These are phyloP conservation scores for Mycena indigotica DNA, from an alignment of 768 basidiomycete species.

Conservation along the genomic window DNA sequence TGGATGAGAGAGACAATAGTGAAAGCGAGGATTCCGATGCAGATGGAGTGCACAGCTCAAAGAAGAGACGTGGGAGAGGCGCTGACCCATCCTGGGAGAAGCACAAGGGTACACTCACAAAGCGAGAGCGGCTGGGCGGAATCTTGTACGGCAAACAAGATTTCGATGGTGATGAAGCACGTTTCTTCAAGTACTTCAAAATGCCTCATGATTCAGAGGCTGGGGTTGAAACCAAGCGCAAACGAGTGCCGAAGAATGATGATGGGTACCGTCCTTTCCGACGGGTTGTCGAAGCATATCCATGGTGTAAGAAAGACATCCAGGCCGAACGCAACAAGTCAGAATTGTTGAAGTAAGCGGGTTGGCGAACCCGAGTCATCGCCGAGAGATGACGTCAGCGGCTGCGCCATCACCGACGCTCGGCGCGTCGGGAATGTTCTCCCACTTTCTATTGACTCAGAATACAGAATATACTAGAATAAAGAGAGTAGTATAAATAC, in stretches of 20 bases:
- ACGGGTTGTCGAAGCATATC: neutral
- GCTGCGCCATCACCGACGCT: too few species aligned
- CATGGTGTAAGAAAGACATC: too few species aligned
- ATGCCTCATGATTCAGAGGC: neutral
- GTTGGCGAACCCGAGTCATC: too few species aligned
- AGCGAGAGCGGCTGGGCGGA: neutral
- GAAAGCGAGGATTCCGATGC: neutral
- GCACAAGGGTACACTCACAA: neutral
- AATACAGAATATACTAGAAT: too few species aligned
- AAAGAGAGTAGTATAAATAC: too few species aligned
- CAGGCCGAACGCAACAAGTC: too few species aligned
- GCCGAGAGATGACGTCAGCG: too few species aligned
- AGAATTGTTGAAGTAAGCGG: too few species aligned
- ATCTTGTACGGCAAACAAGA: neutral
- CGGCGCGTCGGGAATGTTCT: too few species aligned
- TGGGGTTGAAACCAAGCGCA: neutral
- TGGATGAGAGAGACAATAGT: too few species aligned
- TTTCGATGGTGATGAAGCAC: neutral
- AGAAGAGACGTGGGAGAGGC: neutral
- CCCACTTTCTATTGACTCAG: too few species aligned
- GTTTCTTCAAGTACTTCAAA: neutral
- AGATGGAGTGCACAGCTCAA: neutral
- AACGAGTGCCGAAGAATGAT: neutral
- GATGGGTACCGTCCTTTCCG: neutral
- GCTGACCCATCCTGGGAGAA: neutral